Percentiles rank a stretch among this genome's conserved stretches.
These are phyloP conservation scores for Suhomyces wounanorum DNA, from an alignment of 1,139 yeast species.

Conservation along the genomic window DNA sequence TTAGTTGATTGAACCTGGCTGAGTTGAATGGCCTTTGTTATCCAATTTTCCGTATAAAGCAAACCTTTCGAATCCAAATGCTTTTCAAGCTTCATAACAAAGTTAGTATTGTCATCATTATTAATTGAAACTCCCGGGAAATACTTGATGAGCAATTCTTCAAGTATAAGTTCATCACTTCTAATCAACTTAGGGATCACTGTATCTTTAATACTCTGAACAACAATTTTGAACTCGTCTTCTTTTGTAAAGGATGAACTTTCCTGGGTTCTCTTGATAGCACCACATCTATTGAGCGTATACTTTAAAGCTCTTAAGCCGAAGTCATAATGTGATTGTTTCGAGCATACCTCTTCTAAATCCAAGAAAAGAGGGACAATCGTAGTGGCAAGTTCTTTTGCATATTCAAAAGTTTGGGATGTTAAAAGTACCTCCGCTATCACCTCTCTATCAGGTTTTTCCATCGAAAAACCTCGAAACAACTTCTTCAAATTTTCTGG, in stretches of 20 bases:
- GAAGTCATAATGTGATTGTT: slow-evolving; percentile 83
- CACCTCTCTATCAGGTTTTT: slow-evolving; percentile 64
- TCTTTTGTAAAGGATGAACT: background rate
- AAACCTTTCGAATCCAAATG: slow-evolving; percentile 24
- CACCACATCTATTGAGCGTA: slow-evolving; percentile 62
- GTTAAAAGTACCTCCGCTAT: slow-evolving; percentile 74
- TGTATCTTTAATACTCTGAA: slow-evolving; percentile 58
- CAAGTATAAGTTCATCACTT: slow-evolving; percentile 49
- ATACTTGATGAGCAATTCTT: slow-evolving; percentile 27
- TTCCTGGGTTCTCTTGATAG: slow-evolving; percentile 5
- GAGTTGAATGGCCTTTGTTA: slow-evolving; percentile 62
- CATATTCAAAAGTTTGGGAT: slow-evolving; percentile 67
- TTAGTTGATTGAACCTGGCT: slow-evolving; percentile 63
- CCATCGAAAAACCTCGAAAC: slow-evolving; percentile 77
- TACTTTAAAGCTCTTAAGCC: slow-evolving; percentile 81
- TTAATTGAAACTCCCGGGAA: slow-evolving; percentile 24
- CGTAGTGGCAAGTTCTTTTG: slow-evolving; percentile 46
- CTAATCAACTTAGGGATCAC: slow-evolving; percentile 65
- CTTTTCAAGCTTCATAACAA: slow-evolving; percentile 20
- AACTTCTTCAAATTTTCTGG: slow-evolving; percentile 86
- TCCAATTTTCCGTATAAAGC: slow-evolving; percentile 41
- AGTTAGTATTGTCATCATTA: slow-evolving; percentile 18
- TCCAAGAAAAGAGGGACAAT: slow-evolving; percentile 60
- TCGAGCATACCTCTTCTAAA: slow-evolving; percentile 41
- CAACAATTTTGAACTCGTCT: slow-evolving; percentile 45